Conservation (phyloP, 257 asterid species). For the Primulina eburnea region DNA sequence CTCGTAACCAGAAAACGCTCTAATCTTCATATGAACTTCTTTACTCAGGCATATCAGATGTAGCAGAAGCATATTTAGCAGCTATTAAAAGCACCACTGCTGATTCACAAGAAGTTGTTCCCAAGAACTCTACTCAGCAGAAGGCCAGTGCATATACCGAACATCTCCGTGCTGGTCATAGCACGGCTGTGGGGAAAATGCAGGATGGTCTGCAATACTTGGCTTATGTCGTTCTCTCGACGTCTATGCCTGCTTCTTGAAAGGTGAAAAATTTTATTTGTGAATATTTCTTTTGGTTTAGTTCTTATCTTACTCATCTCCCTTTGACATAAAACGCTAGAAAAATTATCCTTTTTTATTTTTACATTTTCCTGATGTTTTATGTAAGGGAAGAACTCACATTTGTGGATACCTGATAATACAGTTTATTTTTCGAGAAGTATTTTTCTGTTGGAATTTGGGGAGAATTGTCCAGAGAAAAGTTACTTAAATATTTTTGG, state of each 20-base stretch:
- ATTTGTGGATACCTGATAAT: not conserved
- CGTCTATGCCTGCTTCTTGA: conserved; percentile 75
- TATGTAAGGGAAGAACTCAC: not conserved
- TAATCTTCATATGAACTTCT: not conserved
- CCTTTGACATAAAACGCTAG: not conserved
- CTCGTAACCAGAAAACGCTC: not conserved
- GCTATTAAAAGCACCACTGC: conserved; percentile 52
- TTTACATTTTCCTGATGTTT: not conserved
- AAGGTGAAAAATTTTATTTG: not conserved
- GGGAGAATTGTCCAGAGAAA: not conserved
- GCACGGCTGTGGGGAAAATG: conserved; percentile 66
- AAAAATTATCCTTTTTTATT: not conserved
- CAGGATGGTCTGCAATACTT: conserved; percentile 81
- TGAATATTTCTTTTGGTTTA: not conserved
- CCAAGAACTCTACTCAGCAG: conserved; percentile 59
- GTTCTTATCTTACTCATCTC: not conserved
- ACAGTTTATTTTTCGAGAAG: not conserved
- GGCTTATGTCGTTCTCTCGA: conserved; percentile 61
- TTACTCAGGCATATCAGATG: conserved; percentile 77
- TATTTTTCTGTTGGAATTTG: not conserved
- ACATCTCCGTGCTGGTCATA: conserved; percentile 61
- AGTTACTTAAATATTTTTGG: not conserved
- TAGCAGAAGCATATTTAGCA: conserved; percentile 70
- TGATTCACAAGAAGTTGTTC: conserved; percentile 41
- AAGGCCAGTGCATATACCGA: conserved; percentile 55